Conservation (phyloP, 805 yeast genomes). For the Ogataea ramenticola region DNA sequence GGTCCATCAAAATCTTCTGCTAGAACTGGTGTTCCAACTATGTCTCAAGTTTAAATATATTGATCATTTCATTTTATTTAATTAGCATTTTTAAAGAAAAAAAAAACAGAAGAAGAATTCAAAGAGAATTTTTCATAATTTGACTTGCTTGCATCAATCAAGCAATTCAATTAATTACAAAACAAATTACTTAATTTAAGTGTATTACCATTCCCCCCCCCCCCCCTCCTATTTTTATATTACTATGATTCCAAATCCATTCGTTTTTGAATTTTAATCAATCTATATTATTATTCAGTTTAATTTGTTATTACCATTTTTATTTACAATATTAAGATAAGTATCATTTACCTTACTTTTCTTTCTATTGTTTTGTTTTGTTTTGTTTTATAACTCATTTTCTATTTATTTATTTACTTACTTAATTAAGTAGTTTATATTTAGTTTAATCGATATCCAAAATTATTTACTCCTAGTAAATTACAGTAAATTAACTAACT, state of each 20-base stretch:
- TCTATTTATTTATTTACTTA: not conserved
- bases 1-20: conserved; percentile 43
- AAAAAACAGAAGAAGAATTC: not conserved
- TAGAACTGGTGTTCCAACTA: conserved; percentile 83
- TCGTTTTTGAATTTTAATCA: not conserved
- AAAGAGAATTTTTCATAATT: not conserved
- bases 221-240: too few species aligned
- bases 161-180: too few species aligned
- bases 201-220: too few species aligned
- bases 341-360: not conserved
- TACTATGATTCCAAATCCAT: too few species aligned
- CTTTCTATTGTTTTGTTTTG: not conserved
- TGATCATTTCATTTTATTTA: conserved; percentile 8
- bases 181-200: too few species aligned
- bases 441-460: conserved; percentile 1
- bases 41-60: conserved; percentile 88
- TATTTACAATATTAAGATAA: too few species aligned
- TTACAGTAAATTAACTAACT: too few species aligned
- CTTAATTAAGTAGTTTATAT: not conserved
- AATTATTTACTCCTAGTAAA: too few species aligned
- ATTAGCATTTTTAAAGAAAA: not conserved
- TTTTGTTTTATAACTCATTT: not conserved
- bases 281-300: not conserved
- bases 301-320: not conserved
- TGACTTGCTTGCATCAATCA: not conserved